Evolutionary conservation across 1,139 yeast species (phyloP), one percentile per base, ranked within the genome.

Genomic region (Scheffersomyces stambukii): DNA sequence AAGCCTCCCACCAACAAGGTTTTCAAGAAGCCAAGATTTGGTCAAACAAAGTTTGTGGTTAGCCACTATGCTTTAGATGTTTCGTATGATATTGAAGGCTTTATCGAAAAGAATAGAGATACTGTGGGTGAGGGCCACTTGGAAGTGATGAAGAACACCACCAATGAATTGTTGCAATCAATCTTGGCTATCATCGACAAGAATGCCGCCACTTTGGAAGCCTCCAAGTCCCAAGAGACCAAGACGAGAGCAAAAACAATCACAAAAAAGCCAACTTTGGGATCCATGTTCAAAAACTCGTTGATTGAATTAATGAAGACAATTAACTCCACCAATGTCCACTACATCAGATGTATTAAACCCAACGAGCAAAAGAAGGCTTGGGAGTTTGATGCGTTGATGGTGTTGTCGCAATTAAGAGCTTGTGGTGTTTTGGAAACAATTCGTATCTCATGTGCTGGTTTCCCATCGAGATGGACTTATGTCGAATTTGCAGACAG

Each of bases 391-490:
- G 96, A 88, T 50, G 88, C 95, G 18, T 72, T 89, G 31, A 88
- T 91, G 96, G 98, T 91, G 25, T 69, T 91, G 40, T 81, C 95
- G 6, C 98, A 91, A 58, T 71, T 91, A 42, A 77, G 98, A 51
- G 98, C 98, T 10, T 91, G 98, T 70, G 98, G 98, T 78, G 98
- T 91, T 29, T 69, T 91, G 45, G 98, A 93, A 58, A 91, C 98
- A 2, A 91, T 91, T 50, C 71, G 95, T 47, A 91, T 91, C 30
- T 89, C 97, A 7, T 89, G 96, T 61, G 97, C 96, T 28, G 98
- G 98, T 21, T 91, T 88, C 71, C 98, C 98, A 18, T 82, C 96
- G 0, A 73, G 97, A 52, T 88, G 96, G 93, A 75, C 95, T 1
- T 91, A 86, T 52, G 89, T 81, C 32, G 98, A 91, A 52, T 91